phyloP scores from a whole-genome alignment of 176 grass and related monocot species.

The Elaeis guineensis region DNA sequence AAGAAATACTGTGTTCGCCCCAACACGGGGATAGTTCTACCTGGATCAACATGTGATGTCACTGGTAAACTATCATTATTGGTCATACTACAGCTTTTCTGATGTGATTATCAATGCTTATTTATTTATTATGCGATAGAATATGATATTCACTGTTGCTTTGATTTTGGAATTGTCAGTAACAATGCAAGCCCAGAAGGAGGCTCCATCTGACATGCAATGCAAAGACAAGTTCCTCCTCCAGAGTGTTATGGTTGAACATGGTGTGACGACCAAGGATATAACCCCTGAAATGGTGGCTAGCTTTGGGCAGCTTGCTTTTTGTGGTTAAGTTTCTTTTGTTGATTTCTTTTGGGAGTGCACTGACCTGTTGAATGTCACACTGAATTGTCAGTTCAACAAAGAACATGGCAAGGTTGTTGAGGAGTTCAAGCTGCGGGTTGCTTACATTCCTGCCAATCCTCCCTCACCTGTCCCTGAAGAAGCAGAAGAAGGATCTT shows the following conservation, averaged over 20 bases:
- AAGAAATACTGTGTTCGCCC: conserved; percentile 96
- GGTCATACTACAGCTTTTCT: too few species aligned
- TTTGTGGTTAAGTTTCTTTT: background rate
- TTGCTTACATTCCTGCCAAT: conserved; percentile 65
- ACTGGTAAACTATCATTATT: conserved; percentile 45
- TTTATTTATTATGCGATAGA: too few species aligned
- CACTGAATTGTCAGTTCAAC: conserved; percentile 47
- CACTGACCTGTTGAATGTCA: conserved; percentile 4
- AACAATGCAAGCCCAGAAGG: conserved; percentile 91
- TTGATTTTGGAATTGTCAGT: conserved; percentile 27
- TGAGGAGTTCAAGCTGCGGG: conserved; percentile 87
- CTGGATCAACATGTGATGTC: conserved; percentile 69
- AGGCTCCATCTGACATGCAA: conserved; percentile 60
- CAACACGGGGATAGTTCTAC: conserved; percentile 75
- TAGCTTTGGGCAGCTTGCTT: background rate
- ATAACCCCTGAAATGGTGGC: conserved; percentile 62
- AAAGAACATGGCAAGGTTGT: conserved; percentile 80
- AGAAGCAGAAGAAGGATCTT: conserved; percentile 81
- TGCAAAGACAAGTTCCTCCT: conserved; percentile 97
- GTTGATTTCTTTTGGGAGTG: background rate
- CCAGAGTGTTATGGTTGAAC: conserved; percentile 67
- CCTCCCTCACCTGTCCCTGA: conserved; percentile 48
- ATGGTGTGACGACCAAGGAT: conserved; percentile 55
- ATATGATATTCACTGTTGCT: too few species aligned
- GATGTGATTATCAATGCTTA: too few species aligned